Base-by-base conservation (phyloP, 306 rosid genomes). In the Quercus dentata region DNA sequence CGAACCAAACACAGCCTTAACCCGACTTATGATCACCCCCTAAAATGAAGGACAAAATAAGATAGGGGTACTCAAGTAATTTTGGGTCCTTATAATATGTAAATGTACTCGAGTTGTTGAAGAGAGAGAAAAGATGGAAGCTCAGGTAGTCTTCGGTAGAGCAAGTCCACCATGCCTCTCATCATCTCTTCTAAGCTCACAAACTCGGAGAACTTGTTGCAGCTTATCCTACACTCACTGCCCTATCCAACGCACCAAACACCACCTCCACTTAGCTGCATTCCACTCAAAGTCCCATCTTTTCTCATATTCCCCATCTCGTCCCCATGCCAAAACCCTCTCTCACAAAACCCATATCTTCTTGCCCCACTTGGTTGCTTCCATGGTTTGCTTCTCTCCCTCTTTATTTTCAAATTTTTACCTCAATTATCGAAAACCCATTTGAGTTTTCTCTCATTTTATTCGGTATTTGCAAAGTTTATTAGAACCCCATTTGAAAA, bases 341-440 rank as follows among this genome's bases (percentile, higher is more conserved):
- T 78, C 82, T 74, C 33, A 65, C 28, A 78, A 91, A 33, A 75
- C 92, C 74, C 79, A 76, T 46, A 90, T 93, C 85, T 91, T 93
- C 82, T 92, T 90, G 69, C 99, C 98, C 25, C 90, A 77, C 85
- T 77, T 96, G 85, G 82, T 93, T 69, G 98, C 98, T 79, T 84
- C 98, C 28, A 59, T 91, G 91, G 98, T 96, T 84, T 73, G 73
- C 28, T 71, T 23, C 56, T 72, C 63, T 52, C 33, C 52, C 71
- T 56, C 61, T 21, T 27, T 69, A 21, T 27, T 15, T 71, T 56
- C 20, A n/a, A 15, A 19, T 30, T 63, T 49, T 79, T 41, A 1
- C 56, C 54, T 56, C 17, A 31, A n/a, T 70, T 79, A n/a, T 25
- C 19, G 28, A n/a, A 4, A 2, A 62, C 78, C 74, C 23, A 41